Evolutionary conservation across 2,329 filamentous ascomycete genomes (phyloP).

Genomic region (Clarireedia paspali): DNA sequence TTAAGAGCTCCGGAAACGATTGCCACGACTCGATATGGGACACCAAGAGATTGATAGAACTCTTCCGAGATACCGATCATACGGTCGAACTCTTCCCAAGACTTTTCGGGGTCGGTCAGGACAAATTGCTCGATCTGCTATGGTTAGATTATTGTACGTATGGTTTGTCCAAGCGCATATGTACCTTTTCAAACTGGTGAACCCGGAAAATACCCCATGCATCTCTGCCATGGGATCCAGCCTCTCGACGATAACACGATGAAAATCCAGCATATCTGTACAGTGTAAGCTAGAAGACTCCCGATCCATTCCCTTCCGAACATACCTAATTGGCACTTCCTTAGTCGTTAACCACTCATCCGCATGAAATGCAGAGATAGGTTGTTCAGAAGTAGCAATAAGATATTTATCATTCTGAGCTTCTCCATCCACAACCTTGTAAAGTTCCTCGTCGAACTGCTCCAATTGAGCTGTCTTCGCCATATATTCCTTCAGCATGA

Average conservation of each 20-base stretch:
- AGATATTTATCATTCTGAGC: slow-evolving; percentile 79
- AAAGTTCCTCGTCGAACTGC: slow-evolving; percentile 95
- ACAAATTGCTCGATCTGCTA: slow-evolving; percentile 67
- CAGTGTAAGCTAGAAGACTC: slow-evolving; percentile 5
- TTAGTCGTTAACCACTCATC: slow-evolving; percentile 85
- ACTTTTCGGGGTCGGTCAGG: slow-evolving; percentile 77
- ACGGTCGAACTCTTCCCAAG: slow-evolving; percentile 85
- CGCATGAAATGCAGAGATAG: slow-evolving; percentile 84
- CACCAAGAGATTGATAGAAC: slow-evolving; percentile 83
- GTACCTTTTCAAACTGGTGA: slow-evolving; percentile 91
- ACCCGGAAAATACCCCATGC: slow-evolving; percentile 98
- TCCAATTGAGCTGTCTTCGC: slow-evolving; percentile 96
- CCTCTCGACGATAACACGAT: slow-evolving; percentile 93
- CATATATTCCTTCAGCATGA: slow-evolving; percentile 95
- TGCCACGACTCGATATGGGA: slow-evolving; percentile 86
- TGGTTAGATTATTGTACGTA: slow-evolving; percentile 23
- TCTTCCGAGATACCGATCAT: slow-evolving; percentile 91
- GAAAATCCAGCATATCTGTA: slow-evolving; percentile 72
- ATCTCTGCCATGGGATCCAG: slow-evolving; percentile 83
- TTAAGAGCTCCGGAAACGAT: slow-evolving; percentile 97
- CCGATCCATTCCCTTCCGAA: not conserved
- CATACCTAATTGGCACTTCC: slow-evolving; percentile 79
- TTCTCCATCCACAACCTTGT: slow-evolving; percentile 89
- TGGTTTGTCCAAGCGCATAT: slow-evolving; percentile 14
- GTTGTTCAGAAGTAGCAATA: slow-evolving; percentile 84